Base-by-base conservation (phyloP, 2,329 filamentous ascomycete species). In the Alternaria gaisen region DNA sequence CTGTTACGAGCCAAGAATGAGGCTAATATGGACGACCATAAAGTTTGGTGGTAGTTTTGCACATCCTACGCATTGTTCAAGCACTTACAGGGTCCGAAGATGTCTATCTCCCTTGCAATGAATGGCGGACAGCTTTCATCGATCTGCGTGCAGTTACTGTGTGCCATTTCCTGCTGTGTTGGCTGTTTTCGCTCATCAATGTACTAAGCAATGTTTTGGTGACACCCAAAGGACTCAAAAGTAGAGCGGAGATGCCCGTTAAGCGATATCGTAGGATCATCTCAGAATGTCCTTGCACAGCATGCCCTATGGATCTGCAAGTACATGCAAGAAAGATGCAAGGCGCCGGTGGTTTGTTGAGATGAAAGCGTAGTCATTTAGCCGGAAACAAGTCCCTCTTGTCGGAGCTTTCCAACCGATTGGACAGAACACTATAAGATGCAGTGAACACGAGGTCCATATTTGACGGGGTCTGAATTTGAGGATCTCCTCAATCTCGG, bases 341-440 rank as follows among this genome's bases (percentile, higher is more conserved):
- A 26, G 36, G n/a, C 40, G 34, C n/a, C 3, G n/a, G 36, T 18
- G 20, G 32, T 38, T 50, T 14, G 32, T 36, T 24, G 32, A 16
- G 50, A 43, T n/a, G n/a, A 36, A 43, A 53, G 50, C 40, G 41
- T n/a, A n/a, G 44, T 54, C 38, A 68, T 70, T 72, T 67, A 72
- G 62, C 72, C 71, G 71, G 69, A 53, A 54, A 24, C 22, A 52
- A 69, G 61, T 60, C 46, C 22, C n/a, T 53, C 51, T 66, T 72
- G 22, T 68, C 65, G 51, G 58, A 47, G 34, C 46, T 64, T 47
- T 66, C 57, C 58, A 61, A 59, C 62, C 60, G 62, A 56, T 58
- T 43, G 36, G 22, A 14, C 30, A 48, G 50, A 56, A 47, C 52
- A 64, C 32, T 58, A 58, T 61, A 30, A 26, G 24, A 32, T 41